Evolutionary conservation across 805 yeast genomes (phyloP), one percentile per base, ranked within the genome.

Genomic region (Diddensiella caesifluorescens): DNA sequence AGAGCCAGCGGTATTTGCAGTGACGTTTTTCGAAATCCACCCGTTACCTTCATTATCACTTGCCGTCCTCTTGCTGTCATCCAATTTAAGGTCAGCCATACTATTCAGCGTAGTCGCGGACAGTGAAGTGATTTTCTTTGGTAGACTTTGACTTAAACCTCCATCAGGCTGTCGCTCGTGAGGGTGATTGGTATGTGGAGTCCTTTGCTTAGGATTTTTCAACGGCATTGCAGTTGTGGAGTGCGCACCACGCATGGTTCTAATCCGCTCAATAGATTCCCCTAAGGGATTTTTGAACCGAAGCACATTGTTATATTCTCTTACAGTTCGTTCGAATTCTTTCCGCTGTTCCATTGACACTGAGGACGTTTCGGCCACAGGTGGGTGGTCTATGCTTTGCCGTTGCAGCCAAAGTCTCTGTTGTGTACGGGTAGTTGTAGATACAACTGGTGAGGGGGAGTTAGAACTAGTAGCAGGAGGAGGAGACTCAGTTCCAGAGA

Each of bases 321-420:
- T 69, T 10, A 88, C 76, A 23, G 83, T 71, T 47, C 85, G 70
- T 58, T 86, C 95, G 55, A 78, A 83, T 55, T 83, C 92, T n/a
- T 86, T 73, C 12, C 51, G 41, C 39, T 43, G 46, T 19, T 50
- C 54, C 1, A 47, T 28, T 7, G 44, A 28, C 7, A 38, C 21
- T 16, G 20, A 15, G 29, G 37, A 12, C 22, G 44, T 23, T 22
- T 42, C 18, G 40, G 18, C 25, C 45, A 46, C n/a, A 34, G 44
- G 38, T 16, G 39, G 21, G 27, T 46, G 44, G 35, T 42, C 46
- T 5, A 46, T 51, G 18, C 44, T 49, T 7, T 56, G 57, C 33
- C 56, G 15, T 29, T 56, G 95, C 25, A 86, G 65, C 95, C 95
- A 85, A 39, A 87, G 69, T 48, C 80, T 74, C 56, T 83, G 92